Base-by-base conservation (phyloP, 2,329 filamentous ascomycete species). In the Diplodia mutila region DNA sequence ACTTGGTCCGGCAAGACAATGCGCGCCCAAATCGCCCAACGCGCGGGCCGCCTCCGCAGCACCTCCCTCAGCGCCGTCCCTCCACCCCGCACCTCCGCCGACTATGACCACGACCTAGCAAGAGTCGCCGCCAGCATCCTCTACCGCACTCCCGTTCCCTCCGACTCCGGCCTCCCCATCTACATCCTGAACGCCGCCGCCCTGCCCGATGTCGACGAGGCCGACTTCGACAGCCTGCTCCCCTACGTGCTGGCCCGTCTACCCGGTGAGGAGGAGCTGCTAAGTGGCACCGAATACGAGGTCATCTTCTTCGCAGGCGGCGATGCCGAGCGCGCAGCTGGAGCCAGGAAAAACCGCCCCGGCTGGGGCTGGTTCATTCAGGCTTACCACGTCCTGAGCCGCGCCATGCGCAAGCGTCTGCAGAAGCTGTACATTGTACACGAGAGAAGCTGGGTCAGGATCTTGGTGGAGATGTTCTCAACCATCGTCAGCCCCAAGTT, bases 241-340 rank as follows among this genome's bases (percentile, higher is more conserved):
- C 84, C 85, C 3, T 87, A 87, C 68, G 85, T 87, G 7, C 78
- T 87, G 16, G 82, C 83, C 3, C 79, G 85, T 66, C 75, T 87
- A 32, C 85, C 85, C 2, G 82, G 82, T 25, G 85, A 87, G 69
- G 85, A 87, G 55, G 85, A 86, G 69, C 74, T 87, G 67, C 77
- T 85, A 34, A 80, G 79, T 57, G 85, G 84, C 1, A 81, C 80
- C 23, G 84, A 85, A 67, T 87, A 87, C 70, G 85, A 86, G 72
- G 81, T 87, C 54, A 78, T 87, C 66, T 86, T 87, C 76, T 86
- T 87, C 71, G 85, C 85, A 4, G 85, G 85, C n/a, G 84, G 84
- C 11, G 80, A 80, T 46, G 79, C 80, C 55, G 82, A 64, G 48
- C 37, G 66, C 18, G 48, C 66, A 16, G 53, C 67, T 9, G 67